Evolutionary conservation across 2,329 filamentous ascomycete species (phyloP).

Genomic region (Metarhizium rileyi): DNA sequence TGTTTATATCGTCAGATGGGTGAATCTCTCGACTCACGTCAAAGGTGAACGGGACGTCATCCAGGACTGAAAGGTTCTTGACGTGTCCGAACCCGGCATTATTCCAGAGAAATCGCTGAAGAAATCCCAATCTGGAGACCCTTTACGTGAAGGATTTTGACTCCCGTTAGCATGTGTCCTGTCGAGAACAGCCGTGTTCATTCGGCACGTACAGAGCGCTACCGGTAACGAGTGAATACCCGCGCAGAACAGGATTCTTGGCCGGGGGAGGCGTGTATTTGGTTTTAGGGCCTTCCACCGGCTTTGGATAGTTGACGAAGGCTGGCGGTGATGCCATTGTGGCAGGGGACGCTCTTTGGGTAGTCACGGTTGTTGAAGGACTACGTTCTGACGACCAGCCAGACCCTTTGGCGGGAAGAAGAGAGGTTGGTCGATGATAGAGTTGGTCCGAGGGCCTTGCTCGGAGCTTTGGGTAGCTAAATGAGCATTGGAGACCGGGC

Average conservation of each 20-base stretch:
- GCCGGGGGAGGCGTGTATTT: constrained; percentile 29
- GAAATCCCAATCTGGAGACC: constrained; percentile 45
- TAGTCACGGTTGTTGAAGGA: not conserved
- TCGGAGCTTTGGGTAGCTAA: not conserved
- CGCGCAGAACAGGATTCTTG: constrained; percentile 62
- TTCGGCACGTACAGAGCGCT: constrained; percentile 7
- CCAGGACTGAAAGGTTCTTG: constrained; percentile 36
- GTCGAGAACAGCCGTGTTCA: not conserved
- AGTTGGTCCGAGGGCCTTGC: not conserved
- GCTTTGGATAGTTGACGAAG: constrained; percentile 35
- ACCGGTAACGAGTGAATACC: constrained; percentile 40
- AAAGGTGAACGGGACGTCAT: constrained; percentile 34
- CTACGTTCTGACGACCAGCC: not conserved
- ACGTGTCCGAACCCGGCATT: constrained; percentile 51
- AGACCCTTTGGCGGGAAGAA: not conserved
- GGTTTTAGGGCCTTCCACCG: constrained; percentile 25
- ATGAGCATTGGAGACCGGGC: not conserved
- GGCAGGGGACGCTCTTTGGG: not conserved
- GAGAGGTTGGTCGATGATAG: not conserved
- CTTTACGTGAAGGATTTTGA: constrained; percentile 25
- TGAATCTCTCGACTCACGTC: constrained; percentile 34
- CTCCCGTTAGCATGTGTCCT: not conserved
- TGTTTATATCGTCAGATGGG: no score
- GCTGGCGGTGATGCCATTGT: constrained; percentile 2
- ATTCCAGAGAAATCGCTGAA: constrained; percentile 59